These are phyloP conservation scores for Pichia membranifaciens DNA, from an alignment of 805 yeast genomes.

Conservation along the genomic window DNA sequence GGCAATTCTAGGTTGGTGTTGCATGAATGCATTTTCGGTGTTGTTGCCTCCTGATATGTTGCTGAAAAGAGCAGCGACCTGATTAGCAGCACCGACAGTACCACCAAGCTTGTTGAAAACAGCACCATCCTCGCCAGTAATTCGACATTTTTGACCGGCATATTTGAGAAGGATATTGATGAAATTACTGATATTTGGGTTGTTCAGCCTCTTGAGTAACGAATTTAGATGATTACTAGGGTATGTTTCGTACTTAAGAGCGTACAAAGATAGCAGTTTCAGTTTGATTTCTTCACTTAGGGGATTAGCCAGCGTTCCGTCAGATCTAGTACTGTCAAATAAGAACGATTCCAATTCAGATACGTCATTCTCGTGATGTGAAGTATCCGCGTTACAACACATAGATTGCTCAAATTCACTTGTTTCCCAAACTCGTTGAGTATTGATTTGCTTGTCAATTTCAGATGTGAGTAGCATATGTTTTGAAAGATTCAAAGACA, in stretches of 20 bases:
- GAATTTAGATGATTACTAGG: conserved; percentile 38
- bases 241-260: conserved; percentile 58
- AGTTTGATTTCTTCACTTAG: conserved; percentile 48
- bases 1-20: conserved; percentile 74
- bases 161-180: conserved; percentile 41
- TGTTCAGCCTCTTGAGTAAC: conserved; percentile 35
- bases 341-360: conserved; percentile 52
- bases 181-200: conserved; percentile 32
- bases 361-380: conserved; percentile 46
- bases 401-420: conserved; percentile 88
- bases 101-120: conserved; percentile 22
- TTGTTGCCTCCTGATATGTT: conserved; percentile 31
- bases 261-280: conserved; percentile 68
- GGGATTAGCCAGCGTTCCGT: conserved; percentile 25
- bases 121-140: conserved; percentile 32
- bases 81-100: conserved; percentile 16
- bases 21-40: conserved; percentile 78
- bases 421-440: conserved; percentile 66
- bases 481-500: conserved; percentile 83
- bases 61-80: conserved; percentile 29
- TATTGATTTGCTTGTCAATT: conserved; percentile 66
- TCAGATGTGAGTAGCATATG: conserved; percentile 90
- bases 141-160: conserved; percentile 40
- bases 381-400: conserved; percentile 48
- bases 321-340: conserved; percentile 24